Evolutionary conservation across 1,284 basidiomycete genomes (phyloP).

Genomic region (Anthracocystis panici-leucophaei): DNA sequence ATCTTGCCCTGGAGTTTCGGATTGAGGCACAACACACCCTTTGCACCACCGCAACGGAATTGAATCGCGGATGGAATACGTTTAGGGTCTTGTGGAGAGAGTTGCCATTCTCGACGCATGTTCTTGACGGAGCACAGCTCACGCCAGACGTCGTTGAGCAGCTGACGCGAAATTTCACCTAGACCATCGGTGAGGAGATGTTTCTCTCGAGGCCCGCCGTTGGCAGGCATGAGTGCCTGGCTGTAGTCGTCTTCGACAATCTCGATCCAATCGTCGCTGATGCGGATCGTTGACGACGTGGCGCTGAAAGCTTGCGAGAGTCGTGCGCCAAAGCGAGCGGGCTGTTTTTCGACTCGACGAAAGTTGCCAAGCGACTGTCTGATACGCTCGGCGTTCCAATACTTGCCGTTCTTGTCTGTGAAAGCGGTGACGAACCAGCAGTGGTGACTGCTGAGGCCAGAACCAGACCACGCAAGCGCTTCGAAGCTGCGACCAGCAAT

Average conservation of each 20-base stretch:
- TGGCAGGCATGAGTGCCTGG: constrained; percentile 10
- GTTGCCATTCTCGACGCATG: constrained; percentile 25
- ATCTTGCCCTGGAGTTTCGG: constrained; percentile 19
- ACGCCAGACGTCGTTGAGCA: constrained; percentile 35
- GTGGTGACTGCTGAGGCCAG: constrained; percentile 34
- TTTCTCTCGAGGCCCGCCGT: neutral
- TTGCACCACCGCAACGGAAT: constrained; percentile 32
- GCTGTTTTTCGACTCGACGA: constrained; percentile 16
- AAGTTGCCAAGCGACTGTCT: constrained; percentile 35
- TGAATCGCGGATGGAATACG: constrained; percentile 39
- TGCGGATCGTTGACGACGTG: constrained; percentile 34
- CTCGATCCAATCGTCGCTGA: constrained; percentile 28
- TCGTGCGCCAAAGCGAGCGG: constrained; percentile 33
- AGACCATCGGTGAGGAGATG: constrained; percentile 39
- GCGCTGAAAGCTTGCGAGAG: constrained; percentile 46
- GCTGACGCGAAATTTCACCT: constrained; percentile 25
- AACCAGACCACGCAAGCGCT: constrained; percentile 40
- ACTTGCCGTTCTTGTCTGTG: constrained; percentile 26
- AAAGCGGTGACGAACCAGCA: constrained; percentile 44
- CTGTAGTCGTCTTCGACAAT: constrained; percentile 26
- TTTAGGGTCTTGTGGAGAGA: constrained; percentile 14
- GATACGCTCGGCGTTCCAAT: constrained; percentile 35
- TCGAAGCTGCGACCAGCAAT: constrained; percentile 35
- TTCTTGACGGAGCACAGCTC: constrained; percentile 28
- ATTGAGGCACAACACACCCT: constrained; percentile 40